Percentiles rank a stretch among this genome's conserved stretches.
Evolutionary conservation across 345 rosid species (phyloP).

Genomic region (Salix viminalis): DNA sequence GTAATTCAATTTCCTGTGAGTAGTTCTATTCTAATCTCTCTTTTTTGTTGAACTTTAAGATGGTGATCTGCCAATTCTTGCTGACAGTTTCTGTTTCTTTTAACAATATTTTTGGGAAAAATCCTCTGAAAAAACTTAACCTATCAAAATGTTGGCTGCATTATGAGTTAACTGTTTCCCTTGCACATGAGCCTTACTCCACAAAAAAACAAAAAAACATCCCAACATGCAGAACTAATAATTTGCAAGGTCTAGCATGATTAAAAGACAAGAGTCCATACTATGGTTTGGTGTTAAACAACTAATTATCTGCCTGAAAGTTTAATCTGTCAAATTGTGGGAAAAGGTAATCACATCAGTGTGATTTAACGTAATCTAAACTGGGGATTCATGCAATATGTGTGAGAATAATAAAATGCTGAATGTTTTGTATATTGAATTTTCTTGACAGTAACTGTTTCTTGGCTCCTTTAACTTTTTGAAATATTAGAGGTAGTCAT

Average conservation of each 20-base stretch:
- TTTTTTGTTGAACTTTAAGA: not conserved
- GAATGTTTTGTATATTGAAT: not conserved
- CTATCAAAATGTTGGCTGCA: too few species aligned
- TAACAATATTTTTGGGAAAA: not conserved
- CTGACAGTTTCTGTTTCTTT: not conserved
- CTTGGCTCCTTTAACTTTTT: too few species aligned
- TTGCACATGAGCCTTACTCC: too few species aligned
- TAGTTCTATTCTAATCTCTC: not conserved
- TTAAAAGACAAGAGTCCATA: not conserved
- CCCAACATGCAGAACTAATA: too few species aligned
- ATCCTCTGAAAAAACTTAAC: too few species aligned
- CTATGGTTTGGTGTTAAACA: not conserved
- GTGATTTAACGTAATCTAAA: not conserved
- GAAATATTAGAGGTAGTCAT: not conserved
- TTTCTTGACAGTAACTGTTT: not conserved
- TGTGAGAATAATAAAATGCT: not conserved
- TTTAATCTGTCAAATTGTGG: not conserved
- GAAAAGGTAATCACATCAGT: not conserved
- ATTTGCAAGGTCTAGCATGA: too few species aligned
- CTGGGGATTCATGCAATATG: not conserved
- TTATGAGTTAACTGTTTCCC: too few species aligned
- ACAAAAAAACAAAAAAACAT: too few species aligned
- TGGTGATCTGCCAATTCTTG: not conserved
- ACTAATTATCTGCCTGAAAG: not conserved
- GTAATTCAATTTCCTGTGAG: constrained; percentile 84